Evolutionary conservation across 1,284 basidiomycete species (phyloP), one percentile per base, ranked within the genome.

Genomic region (Schizopora paradoxa): DNA sequence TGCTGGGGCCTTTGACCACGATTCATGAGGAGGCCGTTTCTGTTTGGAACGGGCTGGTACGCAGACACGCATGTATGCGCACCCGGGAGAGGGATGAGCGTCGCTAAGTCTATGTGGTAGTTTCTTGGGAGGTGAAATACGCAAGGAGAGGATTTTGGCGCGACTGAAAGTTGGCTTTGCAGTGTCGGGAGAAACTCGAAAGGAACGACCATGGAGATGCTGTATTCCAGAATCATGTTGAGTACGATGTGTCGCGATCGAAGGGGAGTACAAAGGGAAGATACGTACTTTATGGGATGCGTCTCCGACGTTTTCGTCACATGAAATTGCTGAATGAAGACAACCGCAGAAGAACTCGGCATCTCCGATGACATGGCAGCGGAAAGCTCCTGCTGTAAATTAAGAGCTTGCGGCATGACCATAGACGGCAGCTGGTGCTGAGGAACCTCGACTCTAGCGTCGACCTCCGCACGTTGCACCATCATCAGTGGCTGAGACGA

Each of bases 231-330:
- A 11, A 34, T 23, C 42, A 26, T 46, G 19, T 32, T n/a, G 56
- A 52, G 54, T 43, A 59, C 32, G 51, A 50, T 28, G 35, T 29
- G 25, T n/a, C 22, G 16, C 25, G 16, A 19, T 22, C 41, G 16
- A 4, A 33, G 31, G 21, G 4, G 10, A 35, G 18, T 2, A 16
- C 28, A 21, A 33, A 25, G 31, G 36, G 25, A 21, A 38, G 18
- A 22, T 8, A 62, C 66, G 57, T 58, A 90, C 86, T 90, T 88
- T 60, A 93, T 86, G 2, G 90, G 91, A 63, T 93, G 89, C 0
- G 85, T 78, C 38, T 78, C 70, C 1, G 87, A 91, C 0, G 90
- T 93, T 59, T 90, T 91, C 49, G 82, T 51, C 37, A 51, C 56
- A 34, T 39, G 54, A 43, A 45, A n/a, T n/a, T n/a, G n/a, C n/a